These are phyloP conservation scores for Phymatotrichopsis omnivora DNA, from an alignment of 2,329 filamentous ascomycete genomes.

Conservation along the genomic window DNA sequence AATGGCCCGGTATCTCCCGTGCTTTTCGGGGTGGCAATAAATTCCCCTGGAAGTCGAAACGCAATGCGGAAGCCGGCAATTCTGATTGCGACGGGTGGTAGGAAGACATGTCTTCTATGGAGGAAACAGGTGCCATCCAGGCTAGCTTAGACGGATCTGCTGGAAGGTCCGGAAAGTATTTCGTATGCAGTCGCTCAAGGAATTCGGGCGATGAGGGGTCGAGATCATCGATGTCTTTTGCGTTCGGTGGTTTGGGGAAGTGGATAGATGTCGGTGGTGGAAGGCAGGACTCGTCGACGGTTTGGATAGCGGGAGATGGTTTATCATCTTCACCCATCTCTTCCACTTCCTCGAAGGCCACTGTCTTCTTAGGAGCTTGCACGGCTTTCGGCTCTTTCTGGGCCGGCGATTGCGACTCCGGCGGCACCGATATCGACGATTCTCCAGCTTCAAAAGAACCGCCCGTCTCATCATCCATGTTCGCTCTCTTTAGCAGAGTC, in stretches of 20 bases:
- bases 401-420: background rate
- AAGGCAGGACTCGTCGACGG: conserved; percentile 26
- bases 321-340: too few species aligned
- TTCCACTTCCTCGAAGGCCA: conserved; percentile 35
- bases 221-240: conserved; percentile 49
- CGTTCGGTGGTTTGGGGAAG: conserved; percentile 47
- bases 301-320: conserved; percentile 33
- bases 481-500: conserved; percentile 63
- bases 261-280: conserved; percentile 40
- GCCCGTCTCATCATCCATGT: conserved; percentile 46
- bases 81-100: conserved; percentile 70
- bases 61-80: conserved; percentile 64
- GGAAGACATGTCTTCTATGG: conserved; percentile 58
- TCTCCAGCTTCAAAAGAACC: conserved; percentile 17
- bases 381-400: background rate
- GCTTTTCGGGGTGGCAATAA: conserved; percentile 69
- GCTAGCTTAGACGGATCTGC: conserved; percentile 76
- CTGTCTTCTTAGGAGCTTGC: conserved; percentile 38
- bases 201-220: conserved; percentile 78
- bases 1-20: conserved; percentile 60
- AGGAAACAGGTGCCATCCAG: conserved; percentile 71
- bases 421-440: background rate
- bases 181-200: conserved; percentile 70
- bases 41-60: conserved; percentile 78
- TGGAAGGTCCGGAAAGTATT: conserved; percentile 85